phyloP scores from a whole-genome alignment of 2,329 filamentous ascomycete genomes.

The Elsinoe arachidis region DNA sequence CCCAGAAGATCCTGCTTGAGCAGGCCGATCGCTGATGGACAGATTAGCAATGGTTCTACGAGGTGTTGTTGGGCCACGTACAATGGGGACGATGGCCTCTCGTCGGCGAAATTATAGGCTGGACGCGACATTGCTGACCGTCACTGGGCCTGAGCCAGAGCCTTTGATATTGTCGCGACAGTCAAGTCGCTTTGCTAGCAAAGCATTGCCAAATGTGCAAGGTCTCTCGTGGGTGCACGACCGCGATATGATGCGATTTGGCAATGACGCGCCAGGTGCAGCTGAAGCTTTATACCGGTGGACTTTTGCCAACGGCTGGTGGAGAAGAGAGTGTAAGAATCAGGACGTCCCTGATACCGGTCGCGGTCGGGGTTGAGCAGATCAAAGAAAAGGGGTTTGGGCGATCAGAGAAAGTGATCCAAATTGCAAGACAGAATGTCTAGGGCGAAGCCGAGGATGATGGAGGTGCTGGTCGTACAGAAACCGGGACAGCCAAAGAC shows the following conservation, averaged over 20 bases:
- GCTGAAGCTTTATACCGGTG: slow-evolving; percentile 1
- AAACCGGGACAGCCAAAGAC: background rate
- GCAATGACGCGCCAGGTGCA: background rate
- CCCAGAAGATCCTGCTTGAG: slow-evolving; percentile 22
- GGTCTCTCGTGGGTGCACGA: background rate
- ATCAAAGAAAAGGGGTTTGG: background rate
- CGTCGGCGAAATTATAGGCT: slow-evolving; percentile 30
- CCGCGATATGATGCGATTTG: background rate
- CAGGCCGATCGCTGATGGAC: slow-evolving; percentile 23
- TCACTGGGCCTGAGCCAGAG: no score
- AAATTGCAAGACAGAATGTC: slow-evolving; percentile 1
- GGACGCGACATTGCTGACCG: slow-evolving; percentile 29
- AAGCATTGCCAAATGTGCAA: background rate
- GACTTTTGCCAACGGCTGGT: background rate
- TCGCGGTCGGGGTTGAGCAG: no score
- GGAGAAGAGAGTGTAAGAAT: background rate
- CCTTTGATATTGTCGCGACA: background rate
- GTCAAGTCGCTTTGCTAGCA: slow-evolving; percentile 1
- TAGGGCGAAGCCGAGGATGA: background rate
- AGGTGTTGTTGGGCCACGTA: slow-evolving; percentile 16
- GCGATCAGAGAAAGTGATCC: background rate
- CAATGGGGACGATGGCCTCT: slow-evolving; percentile 31
- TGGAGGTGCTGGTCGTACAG: background rate
- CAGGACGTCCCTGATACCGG: background rate
- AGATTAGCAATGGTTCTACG: background rate